Conservation (phyloP, 805 yeast genomes). For the Suhomyces prunicola region DNA sequence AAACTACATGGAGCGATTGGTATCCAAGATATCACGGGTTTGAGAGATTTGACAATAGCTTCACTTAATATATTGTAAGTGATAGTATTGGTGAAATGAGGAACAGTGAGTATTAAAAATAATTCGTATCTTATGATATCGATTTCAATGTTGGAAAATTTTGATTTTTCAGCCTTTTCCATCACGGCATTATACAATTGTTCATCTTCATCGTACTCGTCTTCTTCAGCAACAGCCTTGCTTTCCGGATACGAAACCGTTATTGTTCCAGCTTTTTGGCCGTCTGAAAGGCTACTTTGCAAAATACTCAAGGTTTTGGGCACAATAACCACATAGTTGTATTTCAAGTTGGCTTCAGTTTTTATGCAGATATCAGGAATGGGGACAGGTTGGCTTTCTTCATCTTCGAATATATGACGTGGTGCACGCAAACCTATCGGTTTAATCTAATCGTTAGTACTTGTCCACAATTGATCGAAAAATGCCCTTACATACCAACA, state of each 20-base stretch:
- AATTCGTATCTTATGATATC: constrained; percentile 18
- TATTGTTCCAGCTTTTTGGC: constrained; percentile 15
- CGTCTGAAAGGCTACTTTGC: constrained; percentile 10
- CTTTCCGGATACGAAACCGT: constrained; percentile 12
- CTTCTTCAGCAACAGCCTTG: constrained; percentile 17
- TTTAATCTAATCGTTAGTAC: constrained; percentile 32
- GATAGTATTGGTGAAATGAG: constrained; percentile 37
- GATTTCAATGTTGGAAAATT: constrained; percentile 19
- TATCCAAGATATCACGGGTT: constrained; percentile 20
- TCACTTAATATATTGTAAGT: constrained; percentile 28
- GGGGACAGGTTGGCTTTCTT: constrained; percentile 18
- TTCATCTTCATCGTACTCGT: constrained; percentile 48
- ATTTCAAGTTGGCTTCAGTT: background rate
- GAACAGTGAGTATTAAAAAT: constrained; percentile 20
- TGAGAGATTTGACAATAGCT: constrained; percentile 14
- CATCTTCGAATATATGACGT: constrained; percentile 49
- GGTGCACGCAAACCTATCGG: constrained; percentile 49
- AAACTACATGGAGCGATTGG: constrained; percentile 36
- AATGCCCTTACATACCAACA: background rate
- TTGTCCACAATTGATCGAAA: background rate
- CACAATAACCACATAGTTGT: constrained; percentile 12
- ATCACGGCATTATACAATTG: constrained; percentile 43
- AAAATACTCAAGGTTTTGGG: constrained; percentile 17
- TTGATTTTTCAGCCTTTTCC: constrained; percentile 17
- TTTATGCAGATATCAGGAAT: constrained; percentile 3